A percentile compares a stretch with the other conserved stretches of the same genome.
Evolutionary conservation across 306 rosid genomes (phyloP).

Genomic region (Spatholobus suberectus): DNA sequence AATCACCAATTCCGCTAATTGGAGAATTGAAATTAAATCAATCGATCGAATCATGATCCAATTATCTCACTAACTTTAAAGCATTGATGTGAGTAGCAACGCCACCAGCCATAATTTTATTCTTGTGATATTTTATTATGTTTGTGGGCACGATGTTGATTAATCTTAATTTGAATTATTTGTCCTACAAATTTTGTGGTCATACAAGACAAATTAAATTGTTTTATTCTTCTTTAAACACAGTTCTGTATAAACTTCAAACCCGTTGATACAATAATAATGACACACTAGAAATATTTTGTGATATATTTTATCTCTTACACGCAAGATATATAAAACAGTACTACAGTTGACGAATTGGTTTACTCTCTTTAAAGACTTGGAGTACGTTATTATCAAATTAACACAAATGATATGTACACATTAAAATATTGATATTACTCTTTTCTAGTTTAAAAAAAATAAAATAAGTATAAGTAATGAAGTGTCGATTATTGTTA

Average conservation of each 20-base stretch:
- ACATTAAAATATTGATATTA: not conserved
- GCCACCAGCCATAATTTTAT: not conserved
- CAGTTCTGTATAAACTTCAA: not conserved
- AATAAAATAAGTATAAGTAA: not conserved
- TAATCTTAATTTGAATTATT: not conserved
- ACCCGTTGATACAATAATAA: not conserved
- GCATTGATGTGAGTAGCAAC: not conserved
- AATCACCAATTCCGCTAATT: not conserved
- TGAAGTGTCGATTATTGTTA: not conserved
- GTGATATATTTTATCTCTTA: not conserved
- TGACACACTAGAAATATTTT: not conserved
- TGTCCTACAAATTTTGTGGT: not conserved
- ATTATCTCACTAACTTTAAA: not conserved
- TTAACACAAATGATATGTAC: not conserved
- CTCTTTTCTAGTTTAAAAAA: not conserved
- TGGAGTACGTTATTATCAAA: not conserved
- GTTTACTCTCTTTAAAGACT: not conserved
- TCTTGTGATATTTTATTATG: not conserved
- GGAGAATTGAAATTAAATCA: not conserved
- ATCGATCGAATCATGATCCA: not conserved
- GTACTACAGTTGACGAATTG: not conserved
- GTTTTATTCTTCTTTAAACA: not conserved
- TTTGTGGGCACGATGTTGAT: not conserved
- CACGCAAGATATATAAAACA: not conserved
- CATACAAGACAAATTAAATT: not conserved